These are phyloP conservation scores for Pseudogymnoascus sp. DNA, from an alignment of 2,329 filamentous ascomycete species.

Conservation along the genomic window DNA sequence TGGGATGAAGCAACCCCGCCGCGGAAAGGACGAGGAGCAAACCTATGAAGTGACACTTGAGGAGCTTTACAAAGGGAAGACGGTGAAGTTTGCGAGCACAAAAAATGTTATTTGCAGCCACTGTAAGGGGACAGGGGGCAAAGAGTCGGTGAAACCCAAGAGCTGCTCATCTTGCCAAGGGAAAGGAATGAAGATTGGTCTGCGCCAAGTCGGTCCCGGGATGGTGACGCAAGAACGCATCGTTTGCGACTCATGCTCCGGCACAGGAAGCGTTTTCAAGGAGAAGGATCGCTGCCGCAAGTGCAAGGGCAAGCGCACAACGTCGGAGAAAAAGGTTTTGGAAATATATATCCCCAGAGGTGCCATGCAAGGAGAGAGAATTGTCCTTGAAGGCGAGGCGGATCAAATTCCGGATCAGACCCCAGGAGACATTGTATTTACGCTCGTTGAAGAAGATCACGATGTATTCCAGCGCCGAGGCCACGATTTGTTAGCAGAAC, in stretches of 20 bases:
- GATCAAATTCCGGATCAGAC: constrained; percentile 84
- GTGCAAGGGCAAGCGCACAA: constrained; percentile 87
- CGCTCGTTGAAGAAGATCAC: constrained; percentile 72
- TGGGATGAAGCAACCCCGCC: constrained; percentile 53
- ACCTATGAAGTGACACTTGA: constrained; percentile 86
- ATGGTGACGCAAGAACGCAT: constrained; percentile 74
- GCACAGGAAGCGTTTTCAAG: constrained; percentile 78
- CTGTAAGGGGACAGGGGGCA: constrained; percentile 85
- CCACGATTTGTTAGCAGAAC: constrained; percentile 70
- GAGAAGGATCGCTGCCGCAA: constrained; percentile 98
- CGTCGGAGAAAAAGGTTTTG: constrained; percentile 83
- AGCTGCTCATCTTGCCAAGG: constrained; percentile 80
- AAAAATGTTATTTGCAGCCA: constrained; percentile 83
- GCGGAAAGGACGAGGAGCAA: constrained; percentile 77
- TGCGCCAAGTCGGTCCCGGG: constrained; percentile 78
- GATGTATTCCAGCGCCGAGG: constrained; percentile 74
- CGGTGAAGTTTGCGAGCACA: constrained; percentile 89
- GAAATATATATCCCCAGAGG: constrained; percentile 94
- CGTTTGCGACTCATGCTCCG: constrained; percentile 73
- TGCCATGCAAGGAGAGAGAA: constrained; percentile 76
- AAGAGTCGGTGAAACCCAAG: constrained; percentile 79
- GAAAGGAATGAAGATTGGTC: constrained; percentile 63
- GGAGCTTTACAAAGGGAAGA: constrained; percentile 97
- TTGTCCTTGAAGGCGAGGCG: constrained; percentile 84
- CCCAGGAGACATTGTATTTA: constrained; percentile 89